Percentiles rank a stretch among this genome's conserved stretches.
phyloP scores from a whole-genome alignment of 768 basidiomycete species.

The Floccularia luteovirens region DNA sequence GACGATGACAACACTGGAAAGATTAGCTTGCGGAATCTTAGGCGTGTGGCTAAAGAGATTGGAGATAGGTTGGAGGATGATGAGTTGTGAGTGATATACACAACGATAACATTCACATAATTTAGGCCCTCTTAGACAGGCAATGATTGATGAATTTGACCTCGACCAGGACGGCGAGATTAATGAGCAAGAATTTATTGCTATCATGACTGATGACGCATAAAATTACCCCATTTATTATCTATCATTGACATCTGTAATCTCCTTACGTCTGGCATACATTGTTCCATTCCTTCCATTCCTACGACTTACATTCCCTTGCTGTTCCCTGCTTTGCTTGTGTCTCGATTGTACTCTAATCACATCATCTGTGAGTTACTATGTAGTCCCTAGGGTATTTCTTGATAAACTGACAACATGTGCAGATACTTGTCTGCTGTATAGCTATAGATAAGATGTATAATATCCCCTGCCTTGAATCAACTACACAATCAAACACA shows the following conservation, averaged over 20 bases:
- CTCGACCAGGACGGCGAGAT: constrained; percentile 98
- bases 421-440: too few species aligned
- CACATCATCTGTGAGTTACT: too few species aligned
- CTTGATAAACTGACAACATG: too few species aligned
- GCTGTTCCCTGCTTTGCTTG: too few species aligned
- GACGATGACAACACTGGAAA: constrained; percentile 95
- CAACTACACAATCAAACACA: too few species aligned
- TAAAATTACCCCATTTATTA: constrained; percentile 19
- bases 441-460: too few species aligned
- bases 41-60: constrained; percentile 93
- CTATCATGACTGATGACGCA: constrained; percentile 94
- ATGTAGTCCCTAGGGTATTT: too few species aligned
- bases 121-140: constrained; percentile 56
- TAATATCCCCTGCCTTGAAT: too few species aligned
- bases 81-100: constrained; percentile 68
- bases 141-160: constrained; percentile 99
- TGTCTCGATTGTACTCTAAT: too few species aligned
- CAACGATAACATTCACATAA: constrained; percentile 1
- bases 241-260: background rate
- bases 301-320: too few species aligned
- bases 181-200: constrained; percentile 92
- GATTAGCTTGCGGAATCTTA: constrained; percentile 84
- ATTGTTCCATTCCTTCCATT: too few species aligned
- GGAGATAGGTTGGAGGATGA: constrained; percentile 94
- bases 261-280: too few species aligned